These are phyloP conservation scores for Gryganskiella cystojenkinii DNA, from an alignment of 192 early-diverging fungal species.

Conservation along the genomic window DNA sequence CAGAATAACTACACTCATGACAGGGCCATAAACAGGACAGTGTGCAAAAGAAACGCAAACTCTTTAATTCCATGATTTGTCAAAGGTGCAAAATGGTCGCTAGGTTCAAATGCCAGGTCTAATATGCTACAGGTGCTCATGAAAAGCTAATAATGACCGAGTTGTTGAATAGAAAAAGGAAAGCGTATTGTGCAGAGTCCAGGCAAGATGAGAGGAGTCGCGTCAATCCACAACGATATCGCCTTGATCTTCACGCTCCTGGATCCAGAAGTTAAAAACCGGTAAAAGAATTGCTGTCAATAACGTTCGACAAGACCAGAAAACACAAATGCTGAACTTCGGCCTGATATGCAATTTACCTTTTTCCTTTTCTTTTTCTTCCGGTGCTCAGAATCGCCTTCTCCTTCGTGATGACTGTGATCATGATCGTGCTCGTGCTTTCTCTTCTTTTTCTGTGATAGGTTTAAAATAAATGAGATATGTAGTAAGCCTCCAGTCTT, in stretches of 20 bases:
- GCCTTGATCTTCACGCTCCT: slow-evolving; percentile 41
- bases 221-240: not conserved
- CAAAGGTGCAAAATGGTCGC: no score
- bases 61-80: no score
- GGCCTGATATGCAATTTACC: slow-evolving; percentile 7
- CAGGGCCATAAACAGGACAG: no score
- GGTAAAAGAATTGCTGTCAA: not conserved
- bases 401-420: slow-evolving; percentile 45
- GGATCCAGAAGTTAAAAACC: not conserved
- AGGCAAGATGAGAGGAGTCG: not conserved
- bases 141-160: no score
- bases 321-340: no score
- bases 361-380: slow-evolving; percentile 57
- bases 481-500: not conserved
- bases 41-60: no score
- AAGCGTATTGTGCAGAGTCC: no score
- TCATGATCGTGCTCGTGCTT: slow-evolving; percentile 53
- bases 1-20: no score
- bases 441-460: slow-evolving; percentile 52
- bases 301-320: no score
- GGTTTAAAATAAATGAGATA: not conserved
- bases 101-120: no score
- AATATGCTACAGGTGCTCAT: no score
- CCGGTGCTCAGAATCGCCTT: slow-evolving; percentile 47
- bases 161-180: no score